Conservation (phyloP, 108 stramenopile genomes). For the Nitzschia sp. region DNA sequence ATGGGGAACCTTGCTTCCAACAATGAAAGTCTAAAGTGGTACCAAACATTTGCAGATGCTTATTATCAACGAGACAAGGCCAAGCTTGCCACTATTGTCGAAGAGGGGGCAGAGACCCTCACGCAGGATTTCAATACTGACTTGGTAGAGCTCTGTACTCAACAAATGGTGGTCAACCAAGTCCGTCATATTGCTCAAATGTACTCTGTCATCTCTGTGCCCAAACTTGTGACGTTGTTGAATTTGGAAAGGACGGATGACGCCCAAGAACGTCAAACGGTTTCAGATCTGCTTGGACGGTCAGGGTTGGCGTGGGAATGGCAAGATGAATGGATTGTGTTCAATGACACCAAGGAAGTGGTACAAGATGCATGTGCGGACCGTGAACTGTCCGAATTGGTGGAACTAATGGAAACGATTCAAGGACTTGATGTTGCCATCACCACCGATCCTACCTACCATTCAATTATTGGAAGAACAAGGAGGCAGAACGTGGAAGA, state of each 20-base stretch:
- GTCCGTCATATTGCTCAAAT: constrained; percentile 27
- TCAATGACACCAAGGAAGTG: constrained; percentile 1
- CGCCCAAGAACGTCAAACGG: constrained; percentile 6
- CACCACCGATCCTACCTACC: constrained; percentile 48
- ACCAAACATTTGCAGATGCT: constrained; percentile 12
- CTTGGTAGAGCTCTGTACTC: constrained; percentile 27
- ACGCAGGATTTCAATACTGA: constrained; percentile 34
- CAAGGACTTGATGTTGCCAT: constrained; percentile 59
- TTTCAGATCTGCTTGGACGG: constrained; percentile 13
- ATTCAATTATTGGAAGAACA: constrained; percentile 31
- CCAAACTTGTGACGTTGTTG: constrained; percentile 24
- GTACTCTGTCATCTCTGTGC: constrained; percentile 34
- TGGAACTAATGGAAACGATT: constrained; percentile 44
- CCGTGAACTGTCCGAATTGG: constrained; percentile 27
- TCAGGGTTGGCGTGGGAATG: constrained; percentile 19
- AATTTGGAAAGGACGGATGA: not conserved
- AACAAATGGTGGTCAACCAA: constrained; percentile 29
- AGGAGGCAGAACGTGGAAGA: not conserved
- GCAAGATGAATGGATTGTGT: constrained; percentile 26
- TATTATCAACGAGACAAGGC: constrained; percentile 22
- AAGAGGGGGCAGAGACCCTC: not conserved
- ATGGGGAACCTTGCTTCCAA: not conserved
- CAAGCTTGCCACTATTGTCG: not conserved
- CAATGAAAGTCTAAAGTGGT: not conserved
- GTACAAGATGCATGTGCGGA: not conserved